Conservation (phyloP, 2,329 filamentous ascomycete species). For the Trichoderma koningiopsis region DNA sequence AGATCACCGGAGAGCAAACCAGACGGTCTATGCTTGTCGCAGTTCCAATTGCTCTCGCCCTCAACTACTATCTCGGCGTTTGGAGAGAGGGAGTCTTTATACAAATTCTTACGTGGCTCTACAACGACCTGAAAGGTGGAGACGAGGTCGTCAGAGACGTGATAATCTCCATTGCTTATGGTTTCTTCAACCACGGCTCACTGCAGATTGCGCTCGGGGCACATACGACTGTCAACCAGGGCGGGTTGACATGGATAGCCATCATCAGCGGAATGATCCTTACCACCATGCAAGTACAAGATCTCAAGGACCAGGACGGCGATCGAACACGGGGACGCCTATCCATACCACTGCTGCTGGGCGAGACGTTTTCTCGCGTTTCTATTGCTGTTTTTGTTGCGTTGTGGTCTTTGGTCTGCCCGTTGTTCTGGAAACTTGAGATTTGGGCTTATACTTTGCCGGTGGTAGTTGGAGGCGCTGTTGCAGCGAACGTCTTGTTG, state of each 20-base stretch:
- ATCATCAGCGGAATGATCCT: constrained; percentile 28
- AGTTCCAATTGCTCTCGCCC: constrained; percentile 28
- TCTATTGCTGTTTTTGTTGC: constrained; percentile 20
- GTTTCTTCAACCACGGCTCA: constrained; percentile 19
- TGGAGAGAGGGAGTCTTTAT: constrained; percentile 35
- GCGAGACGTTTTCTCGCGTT: constrained; percentile 17
- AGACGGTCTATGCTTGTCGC: constrained; percentile 29
- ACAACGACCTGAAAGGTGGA: constrained; percentile 42
- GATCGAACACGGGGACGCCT: constrained; percentile 26
- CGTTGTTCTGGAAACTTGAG: constrained; percentile 19
- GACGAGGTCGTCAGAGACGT: constrained; percentile 31
- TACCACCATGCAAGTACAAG: constrained; percentile 32
- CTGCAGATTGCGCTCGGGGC: constrained; percentile 25
- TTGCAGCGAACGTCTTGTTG: not conserved
- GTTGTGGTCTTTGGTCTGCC: constrained; percentile 23
- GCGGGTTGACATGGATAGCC: constrained; percentile 22
- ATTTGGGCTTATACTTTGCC: constrained; percentile 5
- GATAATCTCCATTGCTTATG: constrained; percentile 30
- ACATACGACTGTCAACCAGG: not conserved
- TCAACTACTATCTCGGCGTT: constrained; percentile 33
- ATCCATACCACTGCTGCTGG: constrained; percentile 27
- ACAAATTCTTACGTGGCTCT: constrained; percentile 38
- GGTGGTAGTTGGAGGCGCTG: not conserved
- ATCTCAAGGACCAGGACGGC: constrained; percentile 31
- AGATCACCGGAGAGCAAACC: constrained; percentile 32